A percentile compares a stretch with the other conserved stretches of the same genome.
These are phyloP conservation scores for Starmerella sirachaensis DNA, from an alignment of 805 yeast genomes.

Conservation along the genomic window DNA sequence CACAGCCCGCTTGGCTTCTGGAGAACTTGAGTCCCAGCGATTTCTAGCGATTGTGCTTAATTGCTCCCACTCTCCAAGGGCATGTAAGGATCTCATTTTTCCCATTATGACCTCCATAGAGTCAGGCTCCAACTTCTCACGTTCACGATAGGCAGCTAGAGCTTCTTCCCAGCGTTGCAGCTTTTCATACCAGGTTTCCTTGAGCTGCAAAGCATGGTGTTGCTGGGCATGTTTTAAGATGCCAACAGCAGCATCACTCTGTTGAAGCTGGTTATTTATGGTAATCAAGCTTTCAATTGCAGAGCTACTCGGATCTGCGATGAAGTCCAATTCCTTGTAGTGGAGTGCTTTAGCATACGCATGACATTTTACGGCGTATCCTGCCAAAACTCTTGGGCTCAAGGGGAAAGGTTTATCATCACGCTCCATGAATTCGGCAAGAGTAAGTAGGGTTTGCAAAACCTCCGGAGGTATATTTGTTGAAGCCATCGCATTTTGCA, in stretches of 20 bases:
- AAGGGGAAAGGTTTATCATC: slow-evolving; percentile 91
- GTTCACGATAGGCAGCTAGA: slow-evolving; percentile 69
- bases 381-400: slow-evolving; percentile 78
- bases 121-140: slow-evolving; percentile 44
- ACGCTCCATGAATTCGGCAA: slow-evolving; percentile 96
- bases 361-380: slow-evolving; percentile 88
- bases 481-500: slow-evolving; percentile 78
- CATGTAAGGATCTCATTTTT: slow-evolving; percentile 94
- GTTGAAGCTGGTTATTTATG: slow-evolving; percentile 88
- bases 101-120: slow-evolving; percentile 90
- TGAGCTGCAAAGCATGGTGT: slow-evolving; percentile 63
- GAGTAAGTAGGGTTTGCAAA: slow-evolving; percentile 72
- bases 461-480: slow-evolving; percentile 93
- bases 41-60: slow-evolving; percentile 72
- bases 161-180: slow-evolving; percentile 98
- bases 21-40: slow-evolving; percentile 67
- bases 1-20: slow-evolving; percentile 65
- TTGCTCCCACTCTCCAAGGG: slow-evolving; percentile 97
- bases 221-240: slow-evolving; percentile 89
- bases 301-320: slow-evolving; percentile 82
- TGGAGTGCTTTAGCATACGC: slow-evolving; percentile 96
- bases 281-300: slow-evolving; percentile 86
- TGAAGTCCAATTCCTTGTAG: slow-evolving; percentile 87
- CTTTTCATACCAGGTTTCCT: slow-evolving; percentile 97
- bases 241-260: slow-evolving; percentile 96